Base-by-base conservation (phyloP, 2,329 filamentous ascomycete species). In the Pestalotiopsis sp. region DNA sequence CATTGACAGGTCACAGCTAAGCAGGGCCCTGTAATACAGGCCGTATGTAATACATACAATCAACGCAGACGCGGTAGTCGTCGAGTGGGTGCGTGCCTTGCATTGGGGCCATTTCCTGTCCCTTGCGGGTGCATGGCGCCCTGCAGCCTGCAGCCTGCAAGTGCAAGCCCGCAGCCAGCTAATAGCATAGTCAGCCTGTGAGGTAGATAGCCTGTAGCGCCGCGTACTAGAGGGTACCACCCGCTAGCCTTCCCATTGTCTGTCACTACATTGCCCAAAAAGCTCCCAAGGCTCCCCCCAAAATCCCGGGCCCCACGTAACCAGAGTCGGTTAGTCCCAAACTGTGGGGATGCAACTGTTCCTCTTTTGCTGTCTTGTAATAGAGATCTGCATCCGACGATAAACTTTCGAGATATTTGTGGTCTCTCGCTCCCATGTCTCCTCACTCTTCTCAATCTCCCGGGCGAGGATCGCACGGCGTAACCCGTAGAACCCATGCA, bases 331-430 rank as follows among this genome's bases (percentile, higher is more conserved):
- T 52, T n/a, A 52, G 45, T 52, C 45, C 45, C 45, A 52, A 52
- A n/a, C 45, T 52, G 45, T 62, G 31, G 57, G 23, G 23, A 59
- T 25, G 23, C 27, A 20, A 20, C 25, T 62, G 57, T 17, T 36
- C 27, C 23, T 59, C 27, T 27, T 59, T 59, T 59, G 13, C 23
- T 36, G 25, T 36, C 25, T 38, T 45, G n/a, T 41, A 49, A 64
- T 64, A 64, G 61, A 64, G 61, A 64, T 64, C 61, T 64, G 39
- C 61, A 49, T n/a, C n/a, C 27, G 25, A 64, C 39, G 41, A 52
- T 64, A 45, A 64, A 25, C 38, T 64, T 45, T 52, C 12, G 14
- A 39, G 13, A 36, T 25, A 23, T 25, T 45, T 49, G 38, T 49
- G 39, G 39, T 64, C 36, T 23, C 6, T 64, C 61, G 14, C 20